A percentile compares a stretch with the other conserved stretches of the same genome.
Evolutionary conservation across 768 basidiomycete species (phyloP).

Genomic region (Hypsizygus marmoreus): DNA sequence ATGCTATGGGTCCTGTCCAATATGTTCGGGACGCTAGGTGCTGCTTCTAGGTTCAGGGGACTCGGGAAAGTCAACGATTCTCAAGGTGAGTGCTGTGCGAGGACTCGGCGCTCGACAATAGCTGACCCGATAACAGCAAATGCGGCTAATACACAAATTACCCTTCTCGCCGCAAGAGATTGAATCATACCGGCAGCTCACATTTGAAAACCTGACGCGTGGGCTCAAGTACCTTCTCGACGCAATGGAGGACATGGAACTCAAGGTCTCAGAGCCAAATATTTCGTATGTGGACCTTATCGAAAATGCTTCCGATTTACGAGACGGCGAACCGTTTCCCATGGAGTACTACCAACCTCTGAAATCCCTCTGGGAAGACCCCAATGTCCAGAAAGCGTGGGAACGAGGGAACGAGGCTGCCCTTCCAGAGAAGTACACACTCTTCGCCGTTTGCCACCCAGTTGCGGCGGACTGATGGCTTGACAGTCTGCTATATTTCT

Average conservation of each 20-base stretch:
- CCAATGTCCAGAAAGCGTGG: conserved; percentile 74
- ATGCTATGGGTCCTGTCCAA: not conserved
- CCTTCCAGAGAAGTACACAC: conserved; percentile 87
- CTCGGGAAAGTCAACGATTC: conserved; percentile 89
- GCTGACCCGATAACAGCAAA: conserved; percentile 63
- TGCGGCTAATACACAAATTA: conserved; percentile 91
- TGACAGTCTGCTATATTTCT: conserved; percentile 73
- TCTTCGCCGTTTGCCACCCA: too few species aligned
- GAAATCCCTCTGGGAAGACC: conserved; percentile 74
- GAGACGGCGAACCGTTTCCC: conserved; percentile 84
- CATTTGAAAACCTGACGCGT: conserved; percentile 89
- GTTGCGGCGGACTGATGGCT: too few species aligned
- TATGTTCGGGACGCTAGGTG: conserved; percentile 47
- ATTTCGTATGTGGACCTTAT: conserved; percentile 59
- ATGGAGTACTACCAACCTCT: conserved; percentile 65
- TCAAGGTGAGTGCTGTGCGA: conserved; percentile 61
- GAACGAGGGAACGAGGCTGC: conserved; percentile 87
- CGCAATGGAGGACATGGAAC: conserved; percentile 86
- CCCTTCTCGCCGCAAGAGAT: conserved; percentile 83
- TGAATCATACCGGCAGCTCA: conserved; percentile 87
- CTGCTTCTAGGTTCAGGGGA: conserved; percentile 92
- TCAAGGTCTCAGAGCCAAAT: conserved; percentile 69
- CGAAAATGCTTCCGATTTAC: conserved; percentile 67
- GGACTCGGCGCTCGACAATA: too few species aligned
- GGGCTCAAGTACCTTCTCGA: conserved; percentile 84